phyloP scores from a whole-genome alignment of 768 basidiomycete genomes.

The Cubamyces lactineus region DNA sequence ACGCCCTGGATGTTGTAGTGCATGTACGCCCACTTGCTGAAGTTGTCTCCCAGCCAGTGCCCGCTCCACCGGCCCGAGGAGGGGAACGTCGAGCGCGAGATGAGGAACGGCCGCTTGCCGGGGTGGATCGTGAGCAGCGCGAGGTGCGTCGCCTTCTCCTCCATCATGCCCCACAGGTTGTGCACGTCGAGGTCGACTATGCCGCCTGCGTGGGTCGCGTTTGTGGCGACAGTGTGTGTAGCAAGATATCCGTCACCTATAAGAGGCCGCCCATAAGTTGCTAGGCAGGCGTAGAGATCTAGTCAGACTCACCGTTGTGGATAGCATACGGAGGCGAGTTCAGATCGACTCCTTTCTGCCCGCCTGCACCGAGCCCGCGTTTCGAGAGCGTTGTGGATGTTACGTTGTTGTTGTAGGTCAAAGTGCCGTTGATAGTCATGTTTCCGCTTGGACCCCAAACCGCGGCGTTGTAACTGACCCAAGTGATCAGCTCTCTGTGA shows the following conservation, averaged over 20 bases:
- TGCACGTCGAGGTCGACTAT: slow-evolving; percentile 68
- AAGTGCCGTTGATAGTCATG: slow-evolving; percentile 67
- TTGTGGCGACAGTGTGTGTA: slow-evolving; percentile 60
- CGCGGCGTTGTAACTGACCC: slow-evolving; percentile 62
- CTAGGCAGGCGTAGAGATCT: background rate
- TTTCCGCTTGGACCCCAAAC: slow-evolving; percentile 73
- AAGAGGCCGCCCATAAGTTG: background rate
- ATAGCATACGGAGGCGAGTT: slow-evolving; percentile 69
- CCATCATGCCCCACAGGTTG: slow-evolving; percentile 74
- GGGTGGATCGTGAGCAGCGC: slow-evolving; percentile 57
- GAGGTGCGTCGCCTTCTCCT: slow-evolving; percentile 64
- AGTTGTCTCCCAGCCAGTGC: slow-evolving; percentile 82
- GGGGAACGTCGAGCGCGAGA: slow-evolving; percentile 72
- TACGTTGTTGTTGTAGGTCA: slow-evolving; percentile 59
- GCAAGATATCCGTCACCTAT: slow-evolving; percentile 56
- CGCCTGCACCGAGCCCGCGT: slow-evolving; percentile 55
- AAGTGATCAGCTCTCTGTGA: slow-evolving; percentile 21
- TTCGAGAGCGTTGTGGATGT: slow-evolving; percentile 45
- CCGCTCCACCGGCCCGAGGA: slow-evolving; percentile 73
- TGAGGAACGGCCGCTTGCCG: slow-evolving; percentile 69
- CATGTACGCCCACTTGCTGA: slow-evolving; percentile 75
- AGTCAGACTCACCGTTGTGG: slow-evolving; percentile 57
- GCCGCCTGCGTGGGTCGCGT: slow-evolving; percentile 69
- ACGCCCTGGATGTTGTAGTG: slow-evolving; percentile 71
- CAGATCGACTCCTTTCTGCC: slow-evolving; percentile 49